Evolutionary conservation across 2,329 filamentous ascomycete genomes (phyloP), one percentile per base, ranked within the genome.

Genomic region (Aspergillus jensenii): DNA sequence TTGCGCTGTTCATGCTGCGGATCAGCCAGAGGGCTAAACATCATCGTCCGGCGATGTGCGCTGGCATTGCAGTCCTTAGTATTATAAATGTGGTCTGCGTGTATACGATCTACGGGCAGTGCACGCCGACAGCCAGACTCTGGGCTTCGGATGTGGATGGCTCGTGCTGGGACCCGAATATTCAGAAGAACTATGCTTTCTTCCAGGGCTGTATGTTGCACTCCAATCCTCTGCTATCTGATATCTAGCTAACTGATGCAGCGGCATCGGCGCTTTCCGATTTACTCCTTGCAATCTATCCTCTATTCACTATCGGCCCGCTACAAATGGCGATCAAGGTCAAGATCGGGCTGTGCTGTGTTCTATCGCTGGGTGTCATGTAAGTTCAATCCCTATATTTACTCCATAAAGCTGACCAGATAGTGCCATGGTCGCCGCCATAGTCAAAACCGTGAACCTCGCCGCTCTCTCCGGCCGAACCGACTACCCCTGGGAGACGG

Each of bases 81-180:
- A n/a, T 57, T 1, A 43, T 61, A n/a, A 59, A 61, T 44, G 14
- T n/a, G 6, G 23, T 51, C 2, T 46, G 56, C 2, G 49, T 61
- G 15, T 61, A 47, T 44, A 57, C 45, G 2, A 61, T 59, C 23
- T 61, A 59, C 9, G 59, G 59, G 8, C 59, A 61, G 19, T 61
- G 59, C 25, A 56, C 56, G 2, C 59, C 59, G 1, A 55, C 50
- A 0, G 14, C 33, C 9, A 53, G 17, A 14, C 12, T 52, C 4
- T 61, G 59, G 59, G 14, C 57, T 40, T 6, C 33, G 2, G 25
- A 2, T 2, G 11, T 61, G 6, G 6, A 51, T 3, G 59, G 59
- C 0, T 23, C 31, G 2, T 61, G 59, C 17, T 61, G 56, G 59
- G 25, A 49, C 14, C 40, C 49, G 23, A 21, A 37, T 12, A 41